phyloP scores from a whole-genome alignment of 1,139 yeast species.

The Candida freyschussii region DNA sequence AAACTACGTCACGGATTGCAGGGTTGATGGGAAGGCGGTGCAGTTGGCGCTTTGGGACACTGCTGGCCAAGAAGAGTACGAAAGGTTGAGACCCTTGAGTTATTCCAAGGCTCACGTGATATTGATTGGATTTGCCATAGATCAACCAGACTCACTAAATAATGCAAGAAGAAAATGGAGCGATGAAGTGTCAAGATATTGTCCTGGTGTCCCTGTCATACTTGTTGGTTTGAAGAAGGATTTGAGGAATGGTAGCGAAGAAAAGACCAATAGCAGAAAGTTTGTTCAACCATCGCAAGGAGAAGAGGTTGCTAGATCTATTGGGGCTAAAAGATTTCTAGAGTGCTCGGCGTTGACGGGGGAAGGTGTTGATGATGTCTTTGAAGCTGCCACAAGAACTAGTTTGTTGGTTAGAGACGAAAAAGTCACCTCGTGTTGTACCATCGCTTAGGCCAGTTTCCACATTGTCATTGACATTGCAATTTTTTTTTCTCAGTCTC shows the following conservation, averaged over 20 bases:
- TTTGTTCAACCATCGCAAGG: slow-evolving; percentile 55
- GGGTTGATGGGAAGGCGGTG: slow-evolving; percentile 89
- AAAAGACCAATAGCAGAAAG: slow-evolving; percentile 28
- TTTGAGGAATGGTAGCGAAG: slow-evolving; percentile 39
- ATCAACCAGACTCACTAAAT: slow-evolving; percentile 63
- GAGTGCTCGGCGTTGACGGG: slow-evolving; percentile 79
- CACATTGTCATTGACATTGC: too few species aligned
- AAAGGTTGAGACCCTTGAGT: slow-evolving; percentile 66
- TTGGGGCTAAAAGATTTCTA: slow-evolving; percentile 65
- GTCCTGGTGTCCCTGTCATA: slow-evolving; percentile 62
- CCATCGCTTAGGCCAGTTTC: too few species aligned
- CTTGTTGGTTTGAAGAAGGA: slow-evolving; percentile 72
- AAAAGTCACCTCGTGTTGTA: slow-evolving; percentile 40
- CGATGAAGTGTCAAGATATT: slow-evolving; percentile 59
- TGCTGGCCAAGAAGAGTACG: slow-evolving; percentile 93
- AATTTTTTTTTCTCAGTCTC: too few species aligned
- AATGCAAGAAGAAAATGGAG: slow-evolving; percentile 74
- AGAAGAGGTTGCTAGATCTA: slow-evolving; percentile 53
- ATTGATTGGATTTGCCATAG: slow-evolving; percentile 65
- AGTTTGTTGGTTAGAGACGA: slow-evolving; percentile 47
- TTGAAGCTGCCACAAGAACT: slow-evolving; percentile 70
- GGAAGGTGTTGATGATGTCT: slow-evolving; percentile 77
- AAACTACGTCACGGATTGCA: slow-evolving; percentile 87
- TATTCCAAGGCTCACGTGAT: slow-evolving; percentile 74
- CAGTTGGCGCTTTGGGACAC: slow-evolving; percentile 94